Evolutionary conservation across 345 rosid genomes (phyloP), one percentile per base, ranked within the genome.

Genomic region (Chamaenerion angustifolium): DNA sequence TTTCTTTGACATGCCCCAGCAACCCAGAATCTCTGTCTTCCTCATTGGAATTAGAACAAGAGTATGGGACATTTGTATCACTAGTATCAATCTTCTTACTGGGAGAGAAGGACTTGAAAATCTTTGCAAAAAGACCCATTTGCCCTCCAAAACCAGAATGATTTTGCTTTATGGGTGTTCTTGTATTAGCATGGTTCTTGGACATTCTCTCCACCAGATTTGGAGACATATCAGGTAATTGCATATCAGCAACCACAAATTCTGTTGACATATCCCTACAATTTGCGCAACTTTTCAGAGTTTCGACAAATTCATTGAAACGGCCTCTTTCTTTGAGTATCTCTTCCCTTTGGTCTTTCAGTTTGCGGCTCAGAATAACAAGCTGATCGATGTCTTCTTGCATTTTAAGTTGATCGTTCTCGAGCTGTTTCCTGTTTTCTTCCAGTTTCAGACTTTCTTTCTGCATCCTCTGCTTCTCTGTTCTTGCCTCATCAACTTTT

Each of bases 21-120:
- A 55, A 52, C 46, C 49, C 65, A 50, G 49, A 71, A 46, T 43
- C 46, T 37, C 62, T 66, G 51, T 56, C 70, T 60, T 62, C 63
- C 43, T 31, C 40, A 42, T 40, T 54, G 21, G 40, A 71, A 41
- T 40, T 61, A 0, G 31, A 40, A 27, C 64, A 19, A 25, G 62
- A 52, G 61, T 59, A 60, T 10, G 18, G 47, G 43, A 74, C 49
- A 55, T 56, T 58, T n/a, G 61, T 47, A 49, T 57, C 71, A 56
- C 42, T 55, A 44, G 10, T 15, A 35, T 63, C 73, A 46, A 51
- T 62, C 71, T 40, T 74, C 79, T 74, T 77, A 40, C 62, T 64
- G 12, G 97, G 94, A 37, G 94, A 79, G 57, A 80, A 65, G 68
- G 71, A 64, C 64, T 76, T 75, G 12, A 85, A 63, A 51, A 78